phyloP scores from a whole-genome alignment of 306 rosid genomes.

The Trichosanthes truncata region DNA sequence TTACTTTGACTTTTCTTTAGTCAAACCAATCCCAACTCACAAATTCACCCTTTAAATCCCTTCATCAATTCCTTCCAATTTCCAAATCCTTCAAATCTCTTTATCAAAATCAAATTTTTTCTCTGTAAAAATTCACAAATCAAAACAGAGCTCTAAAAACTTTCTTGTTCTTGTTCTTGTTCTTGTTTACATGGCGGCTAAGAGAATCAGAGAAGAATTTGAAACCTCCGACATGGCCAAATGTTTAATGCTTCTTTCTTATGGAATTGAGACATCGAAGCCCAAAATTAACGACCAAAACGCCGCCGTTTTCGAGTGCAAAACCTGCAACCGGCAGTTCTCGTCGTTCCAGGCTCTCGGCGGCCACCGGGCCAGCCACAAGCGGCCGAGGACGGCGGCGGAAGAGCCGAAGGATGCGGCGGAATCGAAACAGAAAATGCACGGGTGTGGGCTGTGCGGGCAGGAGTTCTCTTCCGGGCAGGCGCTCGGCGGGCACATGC shows the following conservation, averaged over 20 bases:
- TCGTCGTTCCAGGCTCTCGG: slow-evolving; percentile 83
- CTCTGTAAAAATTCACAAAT: neutral
- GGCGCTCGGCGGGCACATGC: slow-evolving; percentile 90
- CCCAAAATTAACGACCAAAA: slow-evolving; percentile 7
- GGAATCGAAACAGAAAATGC: slow-evolving; percentile 25
- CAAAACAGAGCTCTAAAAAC: neutral
- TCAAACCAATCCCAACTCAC: neutral
- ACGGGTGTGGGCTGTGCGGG: slow-evolving; percentile 65
- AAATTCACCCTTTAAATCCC: neutral
- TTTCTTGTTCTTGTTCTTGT: neutral
- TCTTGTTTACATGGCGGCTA: slow-evolving; percentile 15
- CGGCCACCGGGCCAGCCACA: slow-evolving; percentile 91
- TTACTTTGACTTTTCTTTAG: neutral
- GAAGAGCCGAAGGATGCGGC: slow-evolving; percentile 9
- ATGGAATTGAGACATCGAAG: slow-evolving; percentile 2
- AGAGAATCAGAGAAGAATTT: slow-evolving; percentile 33
- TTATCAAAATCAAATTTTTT: neutral
- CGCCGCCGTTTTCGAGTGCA: slow-evolving; percentile 44
- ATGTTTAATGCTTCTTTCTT: slow-evolving; percentile 30
- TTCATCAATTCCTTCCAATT: neutral
- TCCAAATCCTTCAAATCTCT: no score
- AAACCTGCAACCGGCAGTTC: slow-evolving; percentile 67
- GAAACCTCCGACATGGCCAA: slow-evolving; percentile 19
- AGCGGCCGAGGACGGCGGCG: slow-evolving; percentile 15
- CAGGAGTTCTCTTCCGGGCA: slow-evolving; percentile 59